Percentiles rank a stretch among this genome's conserved stretches.
These are phyloP conservation scores for Picea glauca DNA, from an alignment of 75 land plant species.

Conservation along the genomic window DNA sequence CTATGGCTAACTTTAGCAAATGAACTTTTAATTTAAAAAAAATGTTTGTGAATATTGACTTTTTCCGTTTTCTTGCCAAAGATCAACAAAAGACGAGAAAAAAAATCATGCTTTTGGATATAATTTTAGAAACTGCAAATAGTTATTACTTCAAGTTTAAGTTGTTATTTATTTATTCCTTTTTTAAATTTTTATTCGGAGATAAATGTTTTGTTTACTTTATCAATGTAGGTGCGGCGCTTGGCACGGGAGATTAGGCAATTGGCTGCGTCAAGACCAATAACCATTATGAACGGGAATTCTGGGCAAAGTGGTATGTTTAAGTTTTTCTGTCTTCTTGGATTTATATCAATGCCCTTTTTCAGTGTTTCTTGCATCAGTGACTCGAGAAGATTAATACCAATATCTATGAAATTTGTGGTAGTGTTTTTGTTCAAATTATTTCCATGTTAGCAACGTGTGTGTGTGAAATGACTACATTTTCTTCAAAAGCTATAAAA, in stretches of 20 bases:
- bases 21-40: too few relatives aligned
- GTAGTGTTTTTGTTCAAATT: neutral
- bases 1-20: too few relatives aligned
- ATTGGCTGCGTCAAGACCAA: conserved; percentile 32
- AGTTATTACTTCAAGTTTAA: neutral
- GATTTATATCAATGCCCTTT: neutral
- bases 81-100: neutral
- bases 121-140: neutral
- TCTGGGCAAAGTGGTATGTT: conserved; percentile 15
- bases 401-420: neutral
- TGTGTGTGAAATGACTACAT: neutral
- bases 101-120: neutral
- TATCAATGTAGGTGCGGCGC: conserved; percentile 26
- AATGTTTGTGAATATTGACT: neutral
- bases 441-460: neutral
- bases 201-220: neutral
- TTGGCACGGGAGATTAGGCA: conserved; percentile 35
- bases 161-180: too few relatives aligned
- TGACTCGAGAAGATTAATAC: neutral
- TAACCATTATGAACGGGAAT: conserved; percentile 17
- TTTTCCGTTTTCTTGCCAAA: neutral
- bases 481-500: neutral
- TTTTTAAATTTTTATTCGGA: too few relatives aligned
- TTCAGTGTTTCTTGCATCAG: neutral
- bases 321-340: neutral